Percentiles rank a stretch among this genome's conserved stretches.
These are phyloP conservation scores for Oryza coarctata DNA, from an alignment of 176 grass and related monocot species.

Conservation along the genomic window DNA sequence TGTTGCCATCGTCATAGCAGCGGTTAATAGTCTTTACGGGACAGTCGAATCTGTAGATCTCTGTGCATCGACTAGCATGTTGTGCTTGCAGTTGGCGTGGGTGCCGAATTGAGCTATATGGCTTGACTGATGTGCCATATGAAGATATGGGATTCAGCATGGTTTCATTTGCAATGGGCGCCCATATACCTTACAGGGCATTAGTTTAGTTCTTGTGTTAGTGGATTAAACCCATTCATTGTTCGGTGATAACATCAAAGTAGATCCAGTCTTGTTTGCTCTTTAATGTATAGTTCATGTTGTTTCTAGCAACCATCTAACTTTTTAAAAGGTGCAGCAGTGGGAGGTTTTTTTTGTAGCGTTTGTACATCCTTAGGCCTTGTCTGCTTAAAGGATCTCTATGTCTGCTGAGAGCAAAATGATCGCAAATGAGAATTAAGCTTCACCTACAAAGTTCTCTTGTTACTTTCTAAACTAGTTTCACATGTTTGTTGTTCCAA, in stretches of 20 bases:
- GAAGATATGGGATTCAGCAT: slow-evolving; percentile 44
- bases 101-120: slow-evolving; percentile 44
- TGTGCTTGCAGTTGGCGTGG: slow-evolving; percentile 41
- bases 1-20: slow-evolving; percentile 19
- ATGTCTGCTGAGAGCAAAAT: slow-evolving; percentile 40
- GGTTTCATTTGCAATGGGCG: slow-evolving; percentile 51
- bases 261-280: slow-evolving; percentile 52
- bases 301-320: slow-evolving; percentile 47
- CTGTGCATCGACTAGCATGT: slow-evolving; percentile 50
- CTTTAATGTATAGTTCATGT: slow-evolving; percentile 65
- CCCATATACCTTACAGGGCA: slow-evolving; percentile 33
- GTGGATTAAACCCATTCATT: slow-evolving; percentile 66
- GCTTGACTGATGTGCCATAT: slow-evolving; percentile 56
- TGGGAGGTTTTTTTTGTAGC: slow-evolving; percentile 42
- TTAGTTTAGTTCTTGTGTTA: slow-evolving; percentile 52
- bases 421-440: slow-evolving; percentile 37
- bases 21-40: slow-evolving; percentile 6
- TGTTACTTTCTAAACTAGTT: slow-evolving; percentile 4
- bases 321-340: slow-evolving; percentile 39
- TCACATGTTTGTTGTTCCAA: neutral
- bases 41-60: slow-evolving; percentile 37
- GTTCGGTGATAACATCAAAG: slow-evolving; percentile 55
- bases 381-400: slow-evolving; percentile 38
- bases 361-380: slow-evolving; percentile 42
- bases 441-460: slow-evolving; percentile 7